Conservation (phyloP, 371 early-diverging fungal species). For the Dinochytrium kinnereticum region DNA sequence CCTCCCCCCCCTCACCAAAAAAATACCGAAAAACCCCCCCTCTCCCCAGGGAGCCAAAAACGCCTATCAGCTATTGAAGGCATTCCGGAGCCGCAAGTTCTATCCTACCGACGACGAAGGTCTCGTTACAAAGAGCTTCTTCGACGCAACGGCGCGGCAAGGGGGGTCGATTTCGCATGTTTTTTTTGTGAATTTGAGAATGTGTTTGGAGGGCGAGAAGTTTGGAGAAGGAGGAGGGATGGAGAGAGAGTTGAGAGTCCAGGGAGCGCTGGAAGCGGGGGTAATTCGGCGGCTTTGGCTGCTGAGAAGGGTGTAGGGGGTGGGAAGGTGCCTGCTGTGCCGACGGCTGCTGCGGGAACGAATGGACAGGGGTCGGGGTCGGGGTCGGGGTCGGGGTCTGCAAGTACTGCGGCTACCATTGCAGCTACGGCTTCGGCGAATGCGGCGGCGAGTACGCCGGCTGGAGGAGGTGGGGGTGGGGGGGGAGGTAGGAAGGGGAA, state of each 20-base stretch:
- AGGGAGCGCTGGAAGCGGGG: not conserved
- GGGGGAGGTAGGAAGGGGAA: not conserved
- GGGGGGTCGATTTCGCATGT: conserved; percentile 27
- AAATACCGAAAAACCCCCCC: not conserved
- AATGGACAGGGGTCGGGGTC: not conserved
- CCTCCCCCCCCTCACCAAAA: conserved; percentile 15
- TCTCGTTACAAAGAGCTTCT: not conserved
- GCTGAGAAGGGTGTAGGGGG: not conserved
- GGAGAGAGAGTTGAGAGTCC: not conserved
- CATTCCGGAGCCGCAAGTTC: not conserved
- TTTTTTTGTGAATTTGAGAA: conserved; percentile 43
- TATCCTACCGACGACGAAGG: not conserved
- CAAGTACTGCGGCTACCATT: too few species aligned
- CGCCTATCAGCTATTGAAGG: not conserved
- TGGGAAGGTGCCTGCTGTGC: not conserved
- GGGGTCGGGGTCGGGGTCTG: not conserved
- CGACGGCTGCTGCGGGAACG: not conserved
- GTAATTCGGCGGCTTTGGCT: not conserved
- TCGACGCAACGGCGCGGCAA: not conserved
- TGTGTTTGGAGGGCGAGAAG: conserved; percentile 23
- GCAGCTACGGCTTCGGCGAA: too few species aligned
- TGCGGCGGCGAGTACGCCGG: too few species aligned
- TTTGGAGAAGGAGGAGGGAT: conserved; percentile 24
- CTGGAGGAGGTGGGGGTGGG: not conserved
- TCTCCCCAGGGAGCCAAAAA: not conserved